Evolutionary conservation across 495 filamentous ascomycete species (phyloP).

Genomic region (Chlorociboria aeruginascens): DNA sequence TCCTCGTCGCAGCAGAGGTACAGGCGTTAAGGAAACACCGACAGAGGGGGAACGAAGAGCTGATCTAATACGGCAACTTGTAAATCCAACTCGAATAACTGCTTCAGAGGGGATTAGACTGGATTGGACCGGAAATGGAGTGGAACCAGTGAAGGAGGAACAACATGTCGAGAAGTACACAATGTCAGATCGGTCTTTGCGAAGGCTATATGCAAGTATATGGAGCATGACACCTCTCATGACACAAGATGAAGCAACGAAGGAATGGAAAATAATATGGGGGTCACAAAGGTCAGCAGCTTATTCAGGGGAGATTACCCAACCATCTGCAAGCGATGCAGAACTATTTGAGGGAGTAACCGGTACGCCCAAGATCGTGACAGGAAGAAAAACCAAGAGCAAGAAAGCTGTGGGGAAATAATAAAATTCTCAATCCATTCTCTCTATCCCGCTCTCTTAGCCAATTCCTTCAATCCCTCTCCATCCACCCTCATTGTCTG

Average conservation of each 20-base stretch:
- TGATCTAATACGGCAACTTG: neutral
- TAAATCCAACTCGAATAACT: neutral
- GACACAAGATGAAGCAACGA: conserved; percentile 7
- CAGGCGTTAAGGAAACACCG: neutral
- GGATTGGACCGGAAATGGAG: neutral
- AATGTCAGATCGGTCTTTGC: conserved; percentile 1
- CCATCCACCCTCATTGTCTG: conserved; percentile 81
- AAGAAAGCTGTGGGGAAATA: neutral
- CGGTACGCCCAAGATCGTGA: neutral
- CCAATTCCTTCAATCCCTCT: conserved; percentile 52
- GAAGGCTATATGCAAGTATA: conserved; percentile 10
- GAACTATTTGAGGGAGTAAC: conserved; percentile 13
- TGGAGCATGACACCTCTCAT: conserved; percentile 14
- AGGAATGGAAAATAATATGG: conserved; percentile 14
- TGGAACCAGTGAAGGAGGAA: neutral
- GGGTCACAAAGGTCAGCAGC: conserved; percentile 1
- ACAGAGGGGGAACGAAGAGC: neutral
- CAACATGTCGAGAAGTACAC: neutral
- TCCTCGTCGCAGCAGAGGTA: neutral
- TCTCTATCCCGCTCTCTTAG: conserved; percentile 19
- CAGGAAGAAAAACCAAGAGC: neutral
- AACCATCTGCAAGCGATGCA: conserved; percentile 2
- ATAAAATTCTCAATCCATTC: neutral
- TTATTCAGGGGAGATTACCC: neutral
- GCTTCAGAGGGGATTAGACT: neutral